Percentiles rank a stretch among this genome's conserved stretches.
phyloP scores from a whole-genome alignment of 2,329 filamentous ascomycete species.

The Ambrosiella cleistominuta region DNA sequence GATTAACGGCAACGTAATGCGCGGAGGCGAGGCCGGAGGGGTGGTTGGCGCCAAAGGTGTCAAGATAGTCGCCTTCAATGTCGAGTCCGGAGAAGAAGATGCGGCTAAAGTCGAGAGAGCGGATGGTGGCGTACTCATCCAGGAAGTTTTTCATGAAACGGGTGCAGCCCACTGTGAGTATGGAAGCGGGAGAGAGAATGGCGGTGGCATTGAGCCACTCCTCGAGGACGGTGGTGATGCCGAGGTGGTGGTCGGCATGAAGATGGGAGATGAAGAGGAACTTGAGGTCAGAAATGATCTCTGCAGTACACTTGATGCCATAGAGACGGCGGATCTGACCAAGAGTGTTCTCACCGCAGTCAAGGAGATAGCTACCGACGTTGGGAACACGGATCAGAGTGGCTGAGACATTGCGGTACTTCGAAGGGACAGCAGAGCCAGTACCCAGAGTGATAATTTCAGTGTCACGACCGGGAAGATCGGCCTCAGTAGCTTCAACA shows the following conservation, averaged over 20 bases:
- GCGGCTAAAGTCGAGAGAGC: constrained; percentile 53
- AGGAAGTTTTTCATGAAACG: constrained; percentile 58
- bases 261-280: constrained; percentile 87
- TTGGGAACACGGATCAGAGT: constrained; percentile 73
- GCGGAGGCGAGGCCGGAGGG: constrained; percentile 48
- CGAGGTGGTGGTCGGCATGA: constrained; percentile 91
- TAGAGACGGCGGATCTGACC: constrained; percentile 70
- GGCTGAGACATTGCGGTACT: constrained; percentile 86
- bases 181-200: constrained; percentile 19
- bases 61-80: constrained; percentile 16
- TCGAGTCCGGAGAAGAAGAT: constrained; percentile 20
- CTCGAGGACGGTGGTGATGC: constrained; percentile 61
- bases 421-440: constrained; percentile 75
- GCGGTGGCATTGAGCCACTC: constrained; percentile 51
- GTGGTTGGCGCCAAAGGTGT: constrained; percentile 23
- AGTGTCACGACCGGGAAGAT: constrained; percentile 55
- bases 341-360: constrained; percentile 82
- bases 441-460: constrained; percentile 82
- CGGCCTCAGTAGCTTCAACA: constrained; percentile 36
- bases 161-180: constrained; percentile 52
- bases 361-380: constrained; percentile 74
- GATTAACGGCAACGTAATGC: constrained; percentile 49
- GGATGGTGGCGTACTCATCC: constrained; percentile 59
- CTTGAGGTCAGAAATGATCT: constrained; percentile 62
- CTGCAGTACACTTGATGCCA: constrained; percentile 41